phyloP scores from a whole-genome alignment of 2,329 filamentous ascomycete genomes.

The Neonectria neomacrospora region DNA sequence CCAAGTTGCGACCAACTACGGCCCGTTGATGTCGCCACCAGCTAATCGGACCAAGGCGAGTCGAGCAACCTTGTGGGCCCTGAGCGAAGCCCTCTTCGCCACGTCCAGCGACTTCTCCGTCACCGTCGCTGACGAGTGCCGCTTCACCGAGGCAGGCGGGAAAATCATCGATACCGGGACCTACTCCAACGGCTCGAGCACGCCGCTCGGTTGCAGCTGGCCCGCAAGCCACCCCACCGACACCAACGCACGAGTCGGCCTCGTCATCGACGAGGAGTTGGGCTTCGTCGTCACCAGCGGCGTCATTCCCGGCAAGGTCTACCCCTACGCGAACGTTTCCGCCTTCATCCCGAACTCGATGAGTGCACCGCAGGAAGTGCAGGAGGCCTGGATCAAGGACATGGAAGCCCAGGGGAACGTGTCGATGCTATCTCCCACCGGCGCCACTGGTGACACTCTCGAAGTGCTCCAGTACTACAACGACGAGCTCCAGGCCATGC shows the following conservation, averaged over 20 bases:
- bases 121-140: conserved; percentile 13
- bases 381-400: conserved; percentile 16
- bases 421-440: conserved; percentile 12
- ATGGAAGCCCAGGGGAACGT: conserved; percentile 1
- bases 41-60: conserved; percentile 18
- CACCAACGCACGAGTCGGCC: conserved; percentile 8
- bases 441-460: conserved; percentile 24
- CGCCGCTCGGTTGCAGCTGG: conserved; percentile 17
- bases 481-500: conserved; percentile 23
- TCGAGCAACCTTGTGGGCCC: conserved; percentile 8
- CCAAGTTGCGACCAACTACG: conserved; percentile 13
- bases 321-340: conserved; percentile 19
- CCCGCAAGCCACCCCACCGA: conserved; percentile 18
- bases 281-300: conserved; percentile 25
- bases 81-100: conserved; percentile 22
- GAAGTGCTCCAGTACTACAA: conserved; percentile 28
- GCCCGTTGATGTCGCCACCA: conserved; percentile 13
- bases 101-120: conserved; percentile 16
- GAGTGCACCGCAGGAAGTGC: conserved; percentile 17
- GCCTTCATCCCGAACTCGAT: conserved; percentile 23
- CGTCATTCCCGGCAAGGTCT: conserved; percentile 17
- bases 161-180: conserved; percentile 18
- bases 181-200: conserved; percentile 16
- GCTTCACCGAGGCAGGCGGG: conserved; percentile 22
- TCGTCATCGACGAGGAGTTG: conserved; percentile 24